Evolutionary conservation across 139 green algal species (phyloP), one percentile per base, ranked within the genome.

Genomic region (Monoraphidium neglectum): DNA sequence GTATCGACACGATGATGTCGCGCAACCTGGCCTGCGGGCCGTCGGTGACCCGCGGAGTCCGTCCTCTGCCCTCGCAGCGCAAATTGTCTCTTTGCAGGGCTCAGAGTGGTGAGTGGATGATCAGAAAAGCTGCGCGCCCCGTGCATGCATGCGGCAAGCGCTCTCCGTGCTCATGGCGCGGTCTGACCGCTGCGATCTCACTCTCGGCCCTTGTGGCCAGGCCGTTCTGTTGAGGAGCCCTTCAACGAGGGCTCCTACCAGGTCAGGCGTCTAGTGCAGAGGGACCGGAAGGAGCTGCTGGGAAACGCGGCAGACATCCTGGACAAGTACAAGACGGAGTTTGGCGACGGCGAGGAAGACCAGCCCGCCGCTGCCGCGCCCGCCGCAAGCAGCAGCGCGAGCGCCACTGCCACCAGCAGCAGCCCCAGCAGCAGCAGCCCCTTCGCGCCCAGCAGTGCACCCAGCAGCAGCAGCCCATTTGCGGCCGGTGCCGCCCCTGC

Each of bases 271-370:
- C 77, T 96, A 43, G 83, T 96, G 24, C 83, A 77, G 40, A 78
- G 92, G 26, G 92, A 96, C 78, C 74, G 87, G 30, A 91, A 93
- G 74, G 88, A 96, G 77, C 80, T 94, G 67, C 73, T 92, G 57
- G 88, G 88, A 10, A 91, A 91, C 54, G 21, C 80, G 8, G 36
- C 60, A 5, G 80, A 86, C 35, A 86, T 89, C 68, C 49, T 86
- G 40, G 80, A 86, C 63, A 84, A 89, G 70, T 89, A 76, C 53
- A 37, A 66, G 2, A 83, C 70, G 16, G 84, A 89, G 66, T 86
- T 89, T 74, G 78, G 78, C 12, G 71, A 81, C 26, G 70, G 47
- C 16, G 47, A 53, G 33, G 56, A 68, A n/a, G 59, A 82, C 0
- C 62, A 68, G 40, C 36, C 65, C 54, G 54, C 68, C 77, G 78